These are phyloP conservation scores for Zygosaccharomyces rouxii DNA, from an alignment of 805 yeast species.

Conservation along the genomic window DNA sequence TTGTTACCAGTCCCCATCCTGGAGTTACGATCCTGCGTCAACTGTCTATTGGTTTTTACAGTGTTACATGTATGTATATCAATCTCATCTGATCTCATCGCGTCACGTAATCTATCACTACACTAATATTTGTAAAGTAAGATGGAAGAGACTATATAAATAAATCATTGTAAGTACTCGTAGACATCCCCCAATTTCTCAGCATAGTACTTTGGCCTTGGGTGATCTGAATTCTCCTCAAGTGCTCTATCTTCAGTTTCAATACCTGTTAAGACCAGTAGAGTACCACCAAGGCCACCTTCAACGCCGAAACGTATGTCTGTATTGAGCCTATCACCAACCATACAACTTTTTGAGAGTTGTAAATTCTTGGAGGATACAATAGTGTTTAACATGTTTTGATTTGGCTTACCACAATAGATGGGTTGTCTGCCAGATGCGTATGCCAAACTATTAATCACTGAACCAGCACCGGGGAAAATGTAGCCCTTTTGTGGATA, in stretches of 20 bases:
- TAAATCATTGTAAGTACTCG: conserved; percentile 36
- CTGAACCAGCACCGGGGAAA: conserved; percentile 93
- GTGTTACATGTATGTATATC: background rate
- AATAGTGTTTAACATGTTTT: conserved; percentile 86
- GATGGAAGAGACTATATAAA: conserved; percentile 6
- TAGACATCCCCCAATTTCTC: conserved; percentile 72
- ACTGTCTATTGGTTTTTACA: background rate
- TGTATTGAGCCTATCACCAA: conserved; percentile 93
- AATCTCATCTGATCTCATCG: background rate
- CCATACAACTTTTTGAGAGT: conserved; percentile 70
- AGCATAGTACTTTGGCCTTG: conserved; percentile 63
- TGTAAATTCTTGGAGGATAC: conserved; percentile 57
- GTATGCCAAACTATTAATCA: conserved; percentile 68
- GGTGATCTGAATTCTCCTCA: conserved; percentile 32
- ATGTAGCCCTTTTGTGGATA: conserved; percentile 83
- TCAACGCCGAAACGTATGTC: conserved; percentile 89
- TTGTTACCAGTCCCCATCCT: conserved; percentile 8
- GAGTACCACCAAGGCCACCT: conserved; percentile 76
- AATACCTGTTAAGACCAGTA: conserved; percentile 87
- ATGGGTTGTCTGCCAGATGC: conserved; percentile 81
- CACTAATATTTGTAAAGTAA: background rate
- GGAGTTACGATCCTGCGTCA: background rate
- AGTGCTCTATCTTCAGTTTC: conserved; percentile 66
- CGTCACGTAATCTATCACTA: background rate
- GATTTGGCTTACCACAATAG: conserved; percentile 90